Base-by-base conservation (phyloP, 495 filamentous ascomycete species). In the Penicillium turbatum region DNA sequence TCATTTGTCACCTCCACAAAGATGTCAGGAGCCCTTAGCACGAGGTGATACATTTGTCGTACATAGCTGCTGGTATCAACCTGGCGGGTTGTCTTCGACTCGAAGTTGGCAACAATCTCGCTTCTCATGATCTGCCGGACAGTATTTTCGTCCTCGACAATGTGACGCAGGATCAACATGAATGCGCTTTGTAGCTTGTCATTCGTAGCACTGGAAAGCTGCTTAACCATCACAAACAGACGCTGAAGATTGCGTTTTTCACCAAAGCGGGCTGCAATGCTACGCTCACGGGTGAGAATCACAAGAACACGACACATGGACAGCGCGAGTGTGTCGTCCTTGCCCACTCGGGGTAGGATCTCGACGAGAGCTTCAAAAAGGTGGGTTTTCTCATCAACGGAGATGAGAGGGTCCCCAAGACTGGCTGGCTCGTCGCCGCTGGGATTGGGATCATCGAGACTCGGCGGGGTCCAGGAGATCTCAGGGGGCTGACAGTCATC, bases 1-100 rank as follows among this genome's bases (percentile, higher is more conserved):
- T 97, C 92, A 50, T 90, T 89, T 16, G 88, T 86, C n/a, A 93
- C 84, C 50, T 95, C 86, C 26, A 97, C 85, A 63, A 97, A 99
- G 41, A 95, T 71, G 47, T 89, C 85, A 1, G 95, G 93, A 36
- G 86, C 80, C 48, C 93, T 86, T 34, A 97, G 76, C 5, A 87
- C 87, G 21, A 95, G 79, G 57, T 95, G 87, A 48, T 89, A 87
- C 65, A 92, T 80, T 40, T 85, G 81, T 35, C 89, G 84, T 26
- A 90, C 79, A 66, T 88, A 97, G 15, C 71, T 74, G 13, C 82
- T 75, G 6, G 85, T 82, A 59, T 97, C 92, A 12, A 85, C 79
- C 24, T 77, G 69, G 9, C 86, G 78, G 43, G 77, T 71, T 7
- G 81, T 79, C 39, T 90, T 83, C 8, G 73, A 70, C 51, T 87